Conservation (phyloP, 495 filamentous ascomycete species). For the Antarctomyces pellizariae region DNA sequence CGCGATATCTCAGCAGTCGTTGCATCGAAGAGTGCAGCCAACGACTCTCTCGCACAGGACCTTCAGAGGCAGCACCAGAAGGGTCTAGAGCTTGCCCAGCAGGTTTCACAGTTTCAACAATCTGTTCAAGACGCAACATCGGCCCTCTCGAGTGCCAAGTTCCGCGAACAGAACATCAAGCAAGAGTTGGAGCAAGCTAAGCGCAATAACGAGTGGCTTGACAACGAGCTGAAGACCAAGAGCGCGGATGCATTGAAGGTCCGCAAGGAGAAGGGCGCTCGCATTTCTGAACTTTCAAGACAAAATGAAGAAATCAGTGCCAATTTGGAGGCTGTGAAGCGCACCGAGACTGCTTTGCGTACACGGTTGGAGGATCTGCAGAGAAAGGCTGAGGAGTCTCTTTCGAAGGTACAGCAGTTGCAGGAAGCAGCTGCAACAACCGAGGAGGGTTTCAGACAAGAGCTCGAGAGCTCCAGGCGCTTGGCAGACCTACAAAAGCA, state of each 20-base stretch:
- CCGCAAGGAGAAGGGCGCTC: slow-evolving; percentile 79
- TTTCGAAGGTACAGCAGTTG: slow-evolving; percentile 58
- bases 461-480: slow-evolving; percentile 55
- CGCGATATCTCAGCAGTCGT: slow-evolving; percentile 69
- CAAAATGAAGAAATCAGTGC: slow-evolving; percentile 64
- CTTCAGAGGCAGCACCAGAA: slow-evolving; percentile 74
- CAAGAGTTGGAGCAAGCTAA: slow-evolving; percentile 74
- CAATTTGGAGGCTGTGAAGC: slow-evolving; percentile 48
- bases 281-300: slow-evolving; percentile 68
- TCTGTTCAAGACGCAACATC: slow-evolving; percentile 59
- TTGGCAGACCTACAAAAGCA: slow-evolving; percentile 71
- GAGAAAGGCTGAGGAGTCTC: slow-evolving; percentile 63
- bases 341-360: slow-evolving; percentile 58
- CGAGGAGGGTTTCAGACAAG: slow-evolving; percentile 61
- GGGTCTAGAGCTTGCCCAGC: slow-evolving; percentile 54
- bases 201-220: slow-evolving; percentile 78
- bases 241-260: slow-evolving; percentile 64
- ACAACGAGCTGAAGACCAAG: slow-evolving; percentile 75
- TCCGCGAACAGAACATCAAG: slow-evolving; percentile 67
- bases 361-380: slow-evolving; percentile 61
- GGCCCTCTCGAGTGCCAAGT: slow-evolving; percentile 49
- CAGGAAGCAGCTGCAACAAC: slow-evolving; percentile 57
- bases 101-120: slow-evolving; percentile 59
- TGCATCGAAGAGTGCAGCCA: slow-evolving; percentile 70
- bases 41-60: slow-evolving; percentile 68